Conservation (phyloP, 495 filamentous ascomycete species). For the Amorphotheca resinae region DNA sequence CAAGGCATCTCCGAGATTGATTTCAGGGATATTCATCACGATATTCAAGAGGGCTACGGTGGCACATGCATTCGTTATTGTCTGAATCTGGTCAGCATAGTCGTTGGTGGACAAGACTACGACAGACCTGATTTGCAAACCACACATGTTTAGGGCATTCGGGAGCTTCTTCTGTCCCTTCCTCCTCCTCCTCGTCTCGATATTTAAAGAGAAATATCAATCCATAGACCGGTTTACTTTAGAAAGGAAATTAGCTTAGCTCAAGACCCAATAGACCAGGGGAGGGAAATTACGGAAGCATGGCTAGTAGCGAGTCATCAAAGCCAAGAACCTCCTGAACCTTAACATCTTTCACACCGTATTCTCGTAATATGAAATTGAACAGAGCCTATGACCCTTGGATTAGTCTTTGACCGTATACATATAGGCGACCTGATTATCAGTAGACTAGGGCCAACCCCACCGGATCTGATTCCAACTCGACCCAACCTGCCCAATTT, state of each 20-base stretch:
- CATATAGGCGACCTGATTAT: not conserved
- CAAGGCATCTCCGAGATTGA: slow-evolving; percentile 56
- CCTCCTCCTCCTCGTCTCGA: slow-evolving; percentile 40
- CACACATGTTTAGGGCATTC: slow-evolving; percentile 61
- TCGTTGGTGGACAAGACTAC: not conserved
- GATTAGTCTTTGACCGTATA: not conserved
- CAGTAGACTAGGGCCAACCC: slow-evolving; percentile 14
- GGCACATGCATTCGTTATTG: slow-evolving; percentile 71
- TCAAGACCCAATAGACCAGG: not conserved
- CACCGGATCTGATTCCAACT: slow-evolving; percentile 87
- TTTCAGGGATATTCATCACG: slow-evolving; percentile 61
- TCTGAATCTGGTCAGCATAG: slow-evolving; percentile 31
- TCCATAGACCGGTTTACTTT: slow-evolving; percentile 61
- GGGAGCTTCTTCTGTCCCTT: slow-evolving; percentile 31
- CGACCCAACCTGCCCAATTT: slow-evolving; percentile 58
- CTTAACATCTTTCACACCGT: slow-evolving; percentile 61
- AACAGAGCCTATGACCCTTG: slow-evolving; percentile 51
- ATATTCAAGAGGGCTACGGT: slow-evolving; percentile 84
- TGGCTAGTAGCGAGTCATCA: slow-evolving; percentile 53
- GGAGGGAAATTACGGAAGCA: slow-evolving; percentile 42
- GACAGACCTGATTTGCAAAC: slow-evolving; percentile 81
- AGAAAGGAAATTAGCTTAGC: not conserved
- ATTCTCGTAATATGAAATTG: slow-evolving; percentile 66
- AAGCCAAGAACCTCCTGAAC: slow-evolving; percentile 69
- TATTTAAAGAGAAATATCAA: slow-evolving; percentile 75